Evolutionary conservation across 352 stramenopile genomes (phyloP), one percentile per base, ranked within the genome.

Genomic region (Phytophthora chlamydospora): DNA sequence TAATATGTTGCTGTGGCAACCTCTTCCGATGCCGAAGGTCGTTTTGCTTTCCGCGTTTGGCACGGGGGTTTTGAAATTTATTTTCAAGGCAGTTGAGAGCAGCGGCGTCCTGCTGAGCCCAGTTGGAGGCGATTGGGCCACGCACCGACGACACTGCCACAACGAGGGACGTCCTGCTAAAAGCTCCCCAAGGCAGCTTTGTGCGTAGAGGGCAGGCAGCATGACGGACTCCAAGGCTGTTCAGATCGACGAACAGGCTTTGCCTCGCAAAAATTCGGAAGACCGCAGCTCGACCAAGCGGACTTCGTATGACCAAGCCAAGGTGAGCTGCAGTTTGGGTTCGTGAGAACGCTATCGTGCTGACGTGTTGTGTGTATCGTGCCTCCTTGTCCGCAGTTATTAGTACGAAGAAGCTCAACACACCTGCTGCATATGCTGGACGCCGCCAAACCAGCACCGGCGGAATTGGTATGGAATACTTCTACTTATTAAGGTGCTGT

Each of bases 381-480:
- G 2, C 9, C 6, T 49, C 41, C 24, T 17, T 32, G 4, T 33
- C 16, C 9, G 9, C n/a, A 71, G 62, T 38, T 56, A 67, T 33
- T 67, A 40, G 60, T 71, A 32, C 54, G 66, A n/a, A 74, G 55
- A 58, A 31, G 54, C 21, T 74, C 66, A 9, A 12, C 59, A 10
- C 60, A 66, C 31, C 11, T 75, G 12, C 16, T 53, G 24, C 66
- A 75, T 48, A 64, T 75, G 29, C 35, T 75, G 9, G 66, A 75
- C 21, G 12, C 21, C 4, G 40, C 11, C 8, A 62, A 58, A 24
- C 17, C 49, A 50, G 56, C 63, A 2, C 50, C 57, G 39, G 39
- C 49, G 24, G 63, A 68, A 32, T 5, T 71, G 44, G 58, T 68
- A 58, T 47, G 57, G 24, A 41, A 36, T 27, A 33, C 10, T 36